A percentile compares a stretch with the other conserved stretches of the same genome.
Conservation (phyloP, 768 basidiomycete species). For the Lepiota brunneoincarnata region DNA sequence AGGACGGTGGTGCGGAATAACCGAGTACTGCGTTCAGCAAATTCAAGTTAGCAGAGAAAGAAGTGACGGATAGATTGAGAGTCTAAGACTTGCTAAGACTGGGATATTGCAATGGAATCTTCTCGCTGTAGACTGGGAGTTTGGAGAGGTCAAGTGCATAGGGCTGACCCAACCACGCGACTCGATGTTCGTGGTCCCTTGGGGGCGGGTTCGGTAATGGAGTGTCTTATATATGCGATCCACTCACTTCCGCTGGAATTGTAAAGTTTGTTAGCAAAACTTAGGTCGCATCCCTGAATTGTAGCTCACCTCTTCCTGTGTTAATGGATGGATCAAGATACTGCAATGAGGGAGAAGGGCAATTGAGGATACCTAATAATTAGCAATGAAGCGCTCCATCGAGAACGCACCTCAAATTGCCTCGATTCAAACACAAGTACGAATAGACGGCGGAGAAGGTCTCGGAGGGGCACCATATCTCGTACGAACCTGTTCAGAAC, state of each 20-base stretch:
- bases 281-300: constrained; percentile 5
- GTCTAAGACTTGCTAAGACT: constrained; percentile 49
- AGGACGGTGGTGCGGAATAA: constrained; percentile 55
- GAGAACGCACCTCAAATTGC: constrained; percentile 55
- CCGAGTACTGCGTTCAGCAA: constrained; percentile 50
- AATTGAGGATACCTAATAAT: too few relatives aligned
- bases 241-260: constrained; percentile 47
- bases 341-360: constrained; percentile 30
- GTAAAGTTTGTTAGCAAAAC: neutral
- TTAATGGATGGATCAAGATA: constrained; percentile 73
- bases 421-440: constrained; percentile 67
- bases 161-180: constrained; percentile 72
- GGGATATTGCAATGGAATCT: constrained; percentile 67
- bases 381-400: too few relatives aligned
- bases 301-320: constrained; percentile 59
- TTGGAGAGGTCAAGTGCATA: constrained; percentile 62
- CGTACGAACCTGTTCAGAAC: constrained; percentile 60
- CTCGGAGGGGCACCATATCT: constrained; percentile 76
- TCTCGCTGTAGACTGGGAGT: constrained; percentile 48
- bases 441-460: constrained; percentile 78
- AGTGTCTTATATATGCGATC: neutral
- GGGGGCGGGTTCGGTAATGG: neutral
- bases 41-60: neutral
- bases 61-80: neutral
- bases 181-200: constrained; percentile 71